Evolutionary conservation across 2,329 filamentous ascomycete genomes (phyloP), one percentile per base, ranked within the genome.

Genomic region (Aspergillus caelatus): DNA sequence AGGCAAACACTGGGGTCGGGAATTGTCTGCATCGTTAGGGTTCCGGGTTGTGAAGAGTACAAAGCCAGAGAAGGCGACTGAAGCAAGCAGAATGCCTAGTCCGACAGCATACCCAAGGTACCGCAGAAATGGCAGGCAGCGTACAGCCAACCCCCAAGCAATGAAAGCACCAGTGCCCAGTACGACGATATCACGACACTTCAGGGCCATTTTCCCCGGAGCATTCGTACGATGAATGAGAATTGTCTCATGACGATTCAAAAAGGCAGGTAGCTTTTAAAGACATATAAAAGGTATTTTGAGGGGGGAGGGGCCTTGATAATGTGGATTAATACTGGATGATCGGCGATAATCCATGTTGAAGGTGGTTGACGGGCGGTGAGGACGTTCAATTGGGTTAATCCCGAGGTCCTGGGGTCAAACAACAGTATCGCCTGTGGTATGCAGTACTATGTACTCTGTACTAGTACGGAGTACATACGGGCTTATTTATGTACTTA

Each of bases 81-180:
- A 73, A 55, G 89, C 81, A 28, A 82, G 72, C 66, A 90, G 70
- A 67, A 85, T 81, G 68, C 95, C 94, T 68, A 86, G 80, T 68
- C 91, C 81, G 77, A 98, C 93, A 71, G 94, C 92, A 79, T 96
- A 91, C 72, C 91, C 92, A 48, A 92, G 84, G 85, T 91, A 96
- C 77, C 93, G 92, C 69, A 98, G 83, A 64, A 88, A 82, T 34
- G 94, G 93, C 72, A 93, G 83, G 89, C 91, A 96, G 81, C 91
- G 89, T 70, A 92, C 89, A 64, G 90, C 86, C 77, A 94, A 90
- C 66, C 92, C 91, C 94, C 94, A 98, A 76, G 92, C 90, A 77
- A 97, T 83, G 79, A 97, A 82, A 34, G 73, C 77, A 64, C 72
- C 75, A 61, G 78, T 69, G 65, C 77, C 74, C 60, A 81, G 78